Evolutionary conservation across 805 yeast genomes (phyloP).

Genomic region (Metschnikowia dekortorum): DNA sequence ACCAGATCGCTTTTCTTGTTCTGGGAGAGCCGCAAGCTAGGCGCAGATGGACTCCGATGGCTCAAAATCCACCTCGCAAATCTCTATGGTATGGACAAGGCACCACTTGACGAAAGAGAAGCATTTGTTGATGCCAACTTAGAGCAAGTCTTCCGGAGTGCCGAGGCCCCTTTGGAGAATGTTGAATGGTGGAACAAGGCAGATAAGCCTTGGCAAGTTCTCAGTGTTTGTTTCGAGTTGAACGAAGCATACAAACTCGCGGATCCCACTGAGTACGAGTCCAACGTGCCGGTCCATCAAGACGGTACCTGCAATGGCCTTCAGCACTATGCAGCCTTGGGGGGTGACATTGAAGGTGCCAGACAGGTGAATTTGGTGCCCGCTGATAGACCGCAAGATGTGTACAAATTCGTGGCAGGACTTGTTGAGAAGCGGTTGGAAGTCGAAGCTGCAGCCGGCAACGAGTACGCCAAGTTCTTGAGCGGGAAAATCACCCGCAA

Average conservation of each 20-base stretch:
- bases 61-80: conserved; percentile 72
- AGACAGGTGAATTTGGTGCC: conserved; percentile 72
- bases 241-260: conserved; percentile 54
- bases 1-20: conserved; percentile 66
- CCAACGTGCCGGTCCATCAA: conserved; percentile 77
- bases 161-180: conserved; percentile 55
- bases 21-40: conserved; percentile 73
- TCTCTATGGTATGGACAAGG: conserved; percentile 70
- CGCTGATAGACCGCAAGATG: conserved; percentile 70
- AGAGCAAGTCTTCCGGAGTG: conserved; percentile 53
- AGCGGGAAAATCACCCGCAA: conserved; percentile 71
- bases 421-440: conserved; percentile 55
- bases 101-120: conserved; percentile 60
- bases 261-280: conserved; percentile 61
- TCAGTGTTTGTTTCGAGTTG: conserved; percentile 66
- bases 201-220: conserved; percentile 81
- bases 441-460: conserved; percentile 49
- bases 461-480: conserved; percentile 50
- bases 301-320: conserved; percentile 87
- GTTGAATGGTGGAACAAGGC: conserved; percentile 67
- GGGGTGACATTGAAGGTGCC: conserved; percentile 84
- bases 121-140: conserved; percentile 54
- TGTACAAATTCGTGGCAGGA: conserved; percentile 65
- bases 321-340: conserved; percentile 83
- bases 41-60: conserved; percentile 65